Percentiles rank a stretch among this genome's conserved stretches.
Evolutionary conservation across 2,329 filamentous ascomycete genomes (phyloP).

Genomic region (Alternaria brassicae): DNA sequence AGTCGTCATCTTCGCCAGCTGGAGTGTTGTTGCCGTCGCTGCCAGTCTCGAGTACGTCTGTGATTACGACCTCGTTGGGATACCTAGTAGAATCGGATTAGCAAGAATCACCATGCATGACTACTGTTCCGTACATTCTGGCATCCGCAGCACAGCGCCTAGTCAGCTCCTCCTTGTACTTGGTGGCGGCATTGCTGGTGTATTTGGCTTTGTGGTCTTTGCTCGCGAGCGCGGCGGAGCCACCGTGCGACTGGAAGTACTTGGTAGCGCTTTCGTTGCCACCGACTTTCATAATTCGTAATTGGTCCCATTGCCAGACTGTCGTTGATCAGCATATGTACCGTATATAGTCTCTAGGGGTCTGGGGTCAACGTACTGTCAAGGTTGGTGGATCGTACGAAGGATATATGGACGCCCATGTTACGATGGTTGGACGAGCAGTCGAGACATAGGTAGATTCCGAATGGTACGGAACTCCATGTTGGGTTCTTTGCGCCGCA

Average conservation of each 20-base stretch:
- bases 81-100: slow-evolving; percentile 63
- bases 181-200: slow-evolving; percentile 87
- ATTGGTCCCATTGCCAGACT: slow-evolving; percentile 97
- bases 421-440: slow-evolving; percentile 97
- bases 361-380: slow-evolving; percentile 73
- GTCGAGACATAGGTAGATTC: slow-evolving; percentile 97
- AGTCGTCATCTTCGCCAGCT: slow-evolving; percentile 88
- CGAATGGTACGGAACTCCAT: slow-evolving; percentile 96
- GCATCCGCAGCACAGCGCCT: slow-evolving; percentile 82
- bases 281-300: slow-evolving; percentile 96
- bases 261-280: slow-evolving; percentile 98
- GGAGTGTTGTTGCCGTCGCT: slow-evolving; percentile 75
- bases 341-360: background rate
- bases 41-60: slow-evolving; percentile 67
- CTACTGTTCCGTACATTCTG: slow-evolving; percentile 69
- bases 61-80: slow-evolving; percentile 84
- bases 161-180: slow-evolving; percentile 98
- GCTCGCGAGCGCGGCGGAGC: slow-evolving; percentile 90
- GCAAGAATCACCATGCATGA: background rate
- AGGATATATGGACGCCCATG: slow-evolving; percentile 97
- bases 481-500: slow-evolving; percentile 97
- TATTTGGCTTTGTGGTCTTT: slow-evolving; percentile 98
- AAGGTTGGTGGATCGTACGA: slow-evolving; percentile 97
- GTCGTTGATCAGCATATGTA: slow-evolving; percentile 35
- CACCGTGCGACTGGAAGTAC: slow-evolving; percentile 96